A percentile compares a stretch with the other conserved stretches of the same genome.
Evolutionary conservation across 208 protist species (phyloP).

Genomic region (Acanthamoeba healyi): DNA sequence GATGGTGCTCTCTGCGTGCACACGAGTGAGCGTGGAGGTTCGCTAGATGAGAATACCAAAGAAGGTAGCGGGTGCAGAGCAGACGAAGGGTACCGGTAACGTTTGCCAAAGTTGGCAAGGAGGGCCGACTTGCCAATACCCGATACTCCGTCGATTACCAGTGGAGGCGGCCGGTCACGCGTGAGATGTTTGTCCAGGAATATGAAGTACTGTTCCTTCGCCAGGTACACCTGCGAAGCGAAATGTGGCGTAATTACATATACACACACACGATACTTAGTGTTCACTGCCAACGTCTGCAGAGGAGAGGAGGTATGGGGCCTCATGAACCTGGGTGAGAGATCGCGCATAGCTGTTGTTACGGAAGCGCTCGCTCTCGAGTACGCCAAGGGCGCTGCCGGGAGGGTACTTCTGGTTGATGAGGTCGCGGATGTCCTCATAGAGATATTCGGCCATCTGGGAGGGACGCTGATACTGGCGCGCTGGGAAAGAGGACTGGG

Average conservation of each 20-base stretch:
- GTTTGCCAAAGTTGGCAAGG: slow-evolving; percentile 76
- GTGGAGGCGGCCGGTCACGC: background rate
- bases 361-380: slow-evolving; percentile 20
- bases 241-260: background rate
- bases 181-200: slow-evolving; percentile 77
- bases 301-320: background rate
- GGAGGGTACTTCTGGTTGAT: slow-evolving; percentile 43
- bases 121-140: slow-evolving; percentile 79
- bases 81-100: background rate
- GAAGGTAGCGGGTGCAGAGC: too few species aligned
- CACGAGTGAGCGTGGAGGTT: background rate
- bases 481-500: background rate
- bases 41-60: too few species aligned
- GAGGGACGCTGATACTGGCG: slow-evolving; percentile 17
- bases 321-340: slow-evolving; percentile 16
- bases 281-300: too few species aligned
- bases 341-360: slow-evolving; percentile 31
- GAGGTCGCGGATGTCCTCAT: slow-evolving; percentile 21
- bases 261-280: background rate
- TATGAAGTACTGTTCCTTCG: slow-evolving; percentile 77
- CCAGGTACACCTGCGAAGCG: slow-evolving; percentile 61
- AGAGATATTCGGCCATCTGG: slow-evolving; percentile 67
- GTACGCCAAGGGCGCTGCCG: background rate
- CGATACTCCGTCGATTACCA: slow-evolving; percentile 75
- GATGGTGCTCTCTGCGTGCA: slow-evolving; percentile 80